Evolutionary conservation across 192 early-diverging fungal genomes (phyloP).

Genomic region (Coemansia guatemalensis): DNA sequence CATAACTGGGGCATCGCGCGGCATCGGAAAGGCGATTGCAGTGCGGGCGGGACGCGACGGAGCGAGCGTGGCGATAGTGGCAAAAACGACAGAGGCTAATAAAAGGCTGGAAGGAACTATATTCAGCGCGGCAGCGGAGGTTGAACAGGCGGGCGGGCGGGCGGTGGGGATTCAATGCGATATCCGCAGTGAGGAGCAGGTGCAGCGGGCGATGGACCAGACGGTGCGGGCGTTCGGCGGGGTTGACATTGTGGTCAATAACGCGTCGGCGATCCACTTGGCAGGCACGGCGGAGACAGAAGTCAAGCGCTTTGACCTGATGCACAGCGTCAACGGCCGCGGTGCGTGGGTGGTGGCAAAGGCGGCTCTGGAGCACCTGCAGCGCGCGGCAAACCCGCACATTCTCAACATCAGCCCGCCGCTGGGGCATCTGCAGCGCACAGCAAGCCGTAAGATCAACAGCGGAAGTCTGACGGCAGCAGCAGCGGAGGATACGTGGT

Average conservation of each 20-base stretch:
- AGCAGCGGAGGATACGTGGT: slow-evolving; percentile 49
- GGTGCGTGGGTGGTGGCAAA: slow-evolving; percentile 81
- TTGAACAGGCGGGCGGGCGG: slow-evolving; percentile 70
- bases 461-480: too few relatives aligned
- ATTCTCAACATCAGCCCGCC: slow-evolving; percentile 76
- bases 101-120: slow-evolving; percentile 83
- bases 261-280: slow-evolving; percentile 73
- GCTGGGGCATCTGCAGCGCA: slow-evolving; percentile 20
- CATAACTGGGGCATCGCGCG: slow-evolving; percentile 63
- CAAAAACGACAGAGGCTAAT: slow-evolving; percentile 71
- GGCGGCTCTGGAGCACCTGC: slow-evolving; percentile 62
- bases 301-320: slow-evolving; percentile 70
- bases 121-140: slow-evolving; percentile 71
- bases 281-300: slow-evolving; percentile 59
- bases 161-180: slow-evolving; percentile 80
- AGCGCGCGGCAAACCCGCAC: slow-evolving; percentile 67
- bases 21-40: slow-evolving; percentile 79
- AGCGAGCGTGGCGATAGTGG: slow-evolving; percentile 69
- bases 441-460: too few relatives aligned
- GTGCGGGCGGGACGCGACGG: slow-evolving; percentile 65
- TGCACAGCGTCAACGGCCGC: slow-evolving; percentile 75
- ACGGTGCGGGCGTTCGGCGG: slow-evolving; percentile 70
- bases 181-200: slow-evolving; percentile 77
- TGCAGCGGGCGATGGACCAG: slow-evolving; percentile 64
- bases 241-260: slow-evolving; percentile 83